Evolutionary conservation across 306 rosid species (phyloP).

Genomic region (Quillaja saponaria): DNA sequence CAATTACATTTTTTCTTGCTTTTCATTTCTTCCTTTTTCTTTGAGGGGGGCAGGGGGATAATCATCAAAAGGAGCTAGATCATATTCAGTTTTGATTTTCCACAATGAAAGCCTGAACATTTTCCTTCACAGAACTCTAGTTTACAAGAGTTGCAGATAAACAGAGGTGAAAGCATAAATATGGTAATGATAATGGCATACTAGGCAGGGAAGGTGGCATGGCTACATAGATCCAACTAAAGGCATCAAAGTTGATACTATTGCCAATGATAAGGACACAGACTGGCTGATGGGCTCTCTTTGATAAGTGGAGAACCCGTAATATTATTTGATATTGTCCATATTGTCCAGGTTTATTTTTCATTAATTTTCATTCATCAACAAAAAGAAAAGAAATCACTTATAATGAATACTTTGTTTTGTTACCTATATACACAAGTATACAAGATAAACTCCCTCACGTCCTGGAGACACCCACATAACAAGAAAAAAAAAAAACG

Average conservation of each 20-base stretch:
- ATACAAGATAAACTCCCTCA: background rate
- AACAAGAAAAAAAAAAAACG: background rate
- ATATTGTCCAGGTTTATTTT: background rate
- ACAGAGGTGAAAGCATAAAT: background rate
- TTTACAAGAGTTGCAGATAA: background rate
- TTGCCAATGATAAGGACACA: background rate
- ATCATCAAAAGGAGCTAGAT: background rate
- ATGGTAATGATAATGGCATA: background rate
- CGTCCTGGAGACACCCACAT: background rate
- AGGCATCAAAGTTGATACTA: background rate
- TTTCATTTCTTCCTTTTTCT: too few species aligned
- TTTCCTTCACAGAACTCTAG: background rate
- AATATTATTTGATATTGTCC: background rate
- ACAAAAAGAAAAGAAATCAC: background rate
- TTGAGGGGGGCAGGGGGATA: background rate
- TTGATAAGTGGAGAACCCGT: too few species aligned
- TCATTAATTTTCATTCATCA: background rate
- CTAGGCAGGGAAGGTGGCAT: background rate
- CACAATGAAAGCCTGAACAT: slow-evolving; percentile 1
- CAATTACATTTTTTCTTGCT: too few species aligned
- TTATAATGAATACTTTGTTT: too few species aligned
- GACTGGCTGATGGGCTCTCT: too few species aligned
- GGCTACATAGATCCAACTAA: too few species aligned
- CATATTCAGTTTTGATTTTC: background rate
- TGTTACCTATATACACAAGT: too few species aligned